Base-by-base conservation (phyloP, 2,329 filamentous ascomycete species). In the Ceratocystiopsis sp. region DNA sequence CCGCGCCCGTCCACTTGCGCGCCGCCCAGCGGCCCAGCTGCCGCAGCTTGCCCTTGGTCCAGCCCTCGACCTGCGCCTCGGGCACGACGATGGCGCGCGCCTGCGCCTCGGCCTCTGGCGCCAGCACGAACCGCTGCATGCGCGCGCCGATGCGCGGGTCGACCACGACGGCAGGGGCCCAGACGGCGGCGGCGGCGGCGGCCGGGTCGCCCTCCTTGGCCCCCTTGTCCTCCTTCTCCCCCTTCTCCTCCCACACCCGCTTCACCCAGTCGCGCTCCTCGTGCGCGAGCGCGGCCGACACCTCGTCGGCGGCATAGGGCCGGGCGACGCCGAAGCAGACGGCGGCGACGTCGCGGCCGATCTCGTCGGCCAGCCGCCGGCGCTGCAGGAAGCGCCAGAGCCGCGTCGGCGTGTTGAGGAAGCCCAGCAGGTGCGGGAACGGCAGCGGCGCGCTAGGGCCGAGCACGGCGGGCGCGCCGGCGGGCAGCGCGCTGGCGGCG, bases 361-460 rank as follows among this genome's bases (percentile, higher is more conserved):
- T 78, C 38, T 79, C 71, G 56, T 98, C 89, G 49, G 89, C 89
- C n/a, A 94, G 69, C 49, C 74, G 64, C 43, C 91, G 80, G 48
- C 80, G 79, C 59, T 80, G 93, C 47, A 98, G 68, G 69, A 87
- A 98, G 50, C 91, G 82, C 55, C 81, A 82, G 47, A 96, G 69
- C 47, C 91, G 80, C 50, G 78, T 81, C 1, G 86, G 83, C 3
- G 89, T 95, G 63, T 91, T 89, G 49, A 83, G 66, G 67, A 98
- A 93, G 47, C 91, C 91, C 29, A 98, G 79, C 46, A 95, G 73
- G 58, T 96, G 89, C 1, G 89, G 89, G 59, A 93, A 83, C 37
- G 74, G 67, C 46, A 98, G 71, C 14, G 81, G 69, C 19, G 72
- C 67, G 7, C 80, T 78, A 37, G 85, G 85, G 35, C 78, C 73